These are phyloP conservation scores for Paraphaeosphaeria sporulosa DNA, from an alignment of 2,329 filamentous ascomycete species.

Conservation along the genomic window DNA sequence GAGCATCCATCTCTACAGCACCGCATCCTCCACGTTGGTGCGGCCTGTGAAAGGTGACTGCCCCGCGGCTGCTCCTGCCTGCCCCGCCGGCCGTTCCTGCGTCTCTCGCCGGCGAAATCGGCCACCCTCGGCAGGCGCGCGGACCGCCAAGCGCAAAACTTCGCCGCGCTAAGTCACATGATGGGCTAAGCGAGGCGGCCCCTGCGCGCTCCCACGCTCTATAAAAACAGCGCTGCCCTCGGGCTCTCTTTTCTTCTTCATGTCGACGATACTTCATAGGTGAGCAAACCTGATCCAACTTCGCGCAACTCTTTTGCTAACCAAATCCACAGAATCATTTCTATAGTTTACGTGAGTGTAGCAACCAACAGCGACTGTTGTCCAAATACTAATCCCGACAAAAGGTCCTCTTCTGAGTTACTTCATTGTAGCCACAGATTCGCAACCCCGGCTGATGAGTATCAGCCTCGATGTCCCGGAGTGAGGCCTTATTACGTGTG, in stretches of 20 bases:
- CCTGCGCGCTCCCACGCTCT: background rate
- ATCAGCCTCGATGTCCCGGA: constrained; percentile 84
- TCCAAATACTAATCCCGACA: too few relatives aligned
- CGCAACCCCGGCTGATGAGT: constrained; percentile 91
- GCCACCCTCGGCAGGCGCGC: constrained; percentile 3
- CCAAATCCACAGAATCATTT: constrained; percentile 64
- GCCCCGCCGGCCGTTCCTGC: constrained; percentile 11
- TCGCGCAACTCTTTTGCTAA: too few relatives aligned
- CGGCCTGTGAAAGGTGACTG: constrained; percentile 1
- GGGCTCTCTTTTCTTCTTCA: constrained; percentile 3
- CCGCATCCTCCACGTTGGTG: background rate
- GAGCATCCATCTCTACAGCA: background rate
- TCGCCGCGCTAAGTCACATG: constrained; percentile 8
- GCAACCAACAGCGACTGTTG: too few relatives aligned
- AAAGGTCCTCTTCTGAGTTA: constrained; percentile 90
- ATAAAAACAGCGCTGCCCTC: constrained; percentile 7
- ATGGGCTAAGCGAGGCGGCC: background rate
- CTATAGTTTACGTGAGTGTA: constrained; percentile 98
- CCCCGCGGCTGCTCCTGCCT: constrained; percentile 10
- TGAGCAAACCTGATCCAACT: too few relatives aligned
- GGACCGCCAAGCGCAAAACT: constrained; percentile 3
- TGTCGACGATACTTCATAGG: constrained; percentile 30
- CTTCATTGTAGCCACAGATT: constrained; percentile 89
- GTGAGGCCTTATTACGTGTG: constrained; percentile 73
- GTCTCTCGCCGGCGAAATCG: constrained; percentile 7